phyloP scores from a whole-genome alignment of 1,284 basidiomycete genomes.

The Earliella scabrosa region DNA sequence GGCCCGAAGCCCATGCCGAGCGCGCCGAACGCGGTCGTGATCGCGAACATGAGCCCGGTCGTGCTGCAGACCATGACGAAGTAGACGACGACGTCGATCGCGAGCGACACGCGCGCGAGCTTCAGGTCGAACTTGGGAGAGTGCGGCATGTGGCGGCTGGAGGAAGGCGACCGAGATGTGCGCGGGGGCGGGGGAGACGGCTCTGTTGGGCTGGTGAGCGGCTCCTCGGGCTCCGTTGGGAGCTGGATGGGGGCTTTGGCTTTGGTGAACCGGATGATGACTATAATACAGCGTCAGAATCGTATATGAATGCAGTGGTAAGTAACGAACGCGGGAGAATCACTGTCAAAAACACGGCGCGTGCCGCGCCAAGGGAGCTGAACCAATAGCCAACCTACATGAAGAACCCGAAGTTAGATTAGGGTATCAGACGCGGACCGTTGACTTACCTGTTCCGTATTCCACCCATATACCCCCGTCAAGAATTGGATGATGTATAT shows the following conservation, averaged over 20 bases:
- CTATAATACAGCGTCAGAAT: constrained; percentile 35
- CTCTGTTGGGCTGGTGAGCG: constrained; percentile 29
- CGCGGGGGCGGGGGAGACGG: constrained; percentile 7
- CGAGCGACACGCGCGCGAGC: constrained; percentile 61
- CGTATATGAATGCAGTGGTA: background rate
- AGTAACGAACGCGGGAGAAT: constrained; percentile 65
- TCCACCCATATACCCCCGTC: constrained; percentile 71
- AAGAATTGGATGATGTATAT: constrained; percentile 75
- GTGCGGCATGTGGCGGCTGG: constrained; percentile 19
- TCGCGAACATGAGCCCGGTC: constrained; percentile 49
- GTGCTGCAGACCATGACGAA: constrained; percentile 50
- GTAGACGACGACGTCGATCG: constrained; percentile 62
- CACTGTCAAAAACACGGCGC: constrained; percentile 65
- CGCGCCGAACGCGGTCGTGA: constrained; percentile 49
- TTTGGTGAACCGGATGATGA: constrained; percentile 57
- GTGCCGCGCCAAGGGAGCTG: constrained; percentile 59
- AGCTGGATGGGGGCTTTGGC: constrained; percentile 43
- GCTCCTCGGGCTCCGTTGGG: constrained; percentile 35
- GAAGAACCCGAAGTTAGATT: background rate
- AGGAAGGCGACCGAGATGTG: constrained; percentile 3
- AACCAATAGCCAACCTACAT: constrained; percentile 78
- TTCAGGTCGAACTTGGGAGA: constrained; percentile 62
- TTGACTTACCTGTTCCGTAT: constrained; percentile 62
- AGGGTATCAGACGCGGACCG: background rate
- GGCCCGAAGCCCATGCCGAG: constrained; percentile 67